These are phyloP conservation scores for Abelmoschus esculentus DNA, from an alignment of 345 rosid species.

Conservation along the genomic window DNA sequence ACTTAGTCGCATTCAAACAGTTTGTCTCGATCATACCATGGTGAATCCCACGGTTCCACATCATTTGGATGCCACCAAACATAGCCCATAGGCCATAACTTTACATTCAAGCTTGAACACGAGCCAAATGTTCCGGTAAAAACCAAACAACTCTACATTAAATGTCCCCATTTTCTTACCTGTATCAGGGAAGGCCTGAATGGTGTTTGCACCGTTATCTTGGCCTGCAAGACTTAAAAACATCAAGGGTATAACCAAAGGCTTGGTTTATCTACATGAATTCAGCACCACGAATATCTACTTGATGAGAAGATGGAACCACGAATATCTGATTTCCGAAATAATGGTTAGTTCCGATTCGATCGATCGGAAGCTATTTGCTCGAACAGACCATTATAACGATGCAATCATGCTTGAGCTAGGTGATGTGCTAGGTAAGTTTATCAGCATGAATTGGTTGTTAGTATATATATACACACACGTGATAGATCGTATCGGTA, in stretches of 20 bases:
- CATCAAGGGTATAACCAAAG: conserved; percentile 68
- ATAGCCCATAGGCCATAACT: no score
- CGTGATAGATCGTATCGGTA: background rate
- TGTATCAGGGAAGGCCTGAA: conserved; percentile 45
- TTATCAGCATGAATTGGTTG: conserved; percentile 4
- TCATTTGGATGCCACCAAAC: no score
- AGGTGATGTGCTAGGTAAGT: background rate
- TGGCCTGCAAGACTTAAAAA: conserved; percentile 73
- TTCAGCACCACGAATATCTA: conserved; percentile 80
- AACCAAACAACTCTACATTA: background rate
- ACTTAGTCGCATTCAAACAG: no score
- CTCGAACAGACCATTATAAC: background rate
- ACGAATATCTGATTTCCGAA: conserved; percentile 56
- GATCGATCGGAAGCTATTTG: background rate
- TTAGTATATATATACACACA: background rate
- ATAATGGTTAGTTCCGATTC: background rate
- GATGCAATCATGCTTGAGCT: background rate
- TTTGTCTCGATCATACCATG: no score
- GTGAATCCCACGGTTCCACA: no score
- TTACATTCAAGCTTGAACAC: no score
- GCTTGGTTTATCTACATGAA: conserved; percentile 81
- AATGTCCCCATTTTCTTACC: conserved; percentile 3
- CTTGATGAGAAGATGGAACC: conserved; percentile 81
- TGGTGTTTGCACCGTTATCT: conserved; percentile 38
- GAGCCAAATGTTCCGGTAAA: no score